Conservation (phyloP, 129 eudicot species). For the Solidago caesia region DNA sequence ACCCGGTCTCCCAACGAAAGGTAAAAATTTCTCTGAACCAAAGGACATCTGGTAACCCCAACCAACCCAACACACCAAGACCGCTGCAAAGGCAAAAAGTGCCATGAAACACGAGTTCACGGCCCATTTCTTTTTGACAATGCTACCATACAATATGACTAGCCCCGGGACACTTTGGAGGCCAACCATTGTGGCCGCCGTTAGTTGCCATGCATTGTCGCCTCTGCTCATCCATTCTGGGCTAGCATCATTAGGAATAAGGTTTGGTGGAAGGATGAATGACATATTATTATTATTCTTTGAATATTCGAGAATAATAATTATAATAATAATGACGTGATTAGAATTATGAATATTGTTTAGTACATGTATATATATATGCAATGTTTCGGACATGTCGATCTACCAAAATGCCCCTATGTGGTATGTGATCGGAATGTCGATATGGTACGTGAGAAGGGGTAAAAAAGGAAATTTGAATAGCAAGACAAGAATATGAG, state of each 20-base stretch:
- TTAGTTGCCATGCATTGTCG: slow-evolving; percentile 78
- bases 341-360: slow-evolving; percentile 1
- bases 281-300: slow-evolving; percentile 24
- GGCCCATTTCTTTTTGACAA: slow-evolving; percentile 85
- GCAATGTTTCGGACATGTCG: neutral
- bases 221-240: slow-evolving; percentile 78
- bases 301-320: slow-evolving; percentile 20
- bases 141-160: slow-evolving; percentile 75
- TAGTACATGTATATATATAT: neutral
- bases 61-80: slow-evolving; percentile 70
- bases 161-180: slow-evolving; percentile 77
- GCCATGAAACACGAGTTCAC: slow-evolving; percentile 86
- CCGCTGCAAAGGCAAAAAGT: slow-evolving; percentile 71
- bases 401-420: slow-evolving; percentile 21
- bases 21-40: slow-evolving; percentile 39
- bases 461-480: slow-evolving; percentile 24
- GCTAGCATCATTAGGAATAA: slow-evolving; percentile 30
- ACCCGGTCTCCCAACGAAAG: slow-evolving; percentile 43
- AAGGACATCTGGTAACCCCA: slow-evolving; percentile 79
- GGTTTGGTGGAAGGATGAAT: slow-evolving; percentile 33
- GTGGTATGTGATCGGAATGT: neutral
- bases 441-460: neutral
- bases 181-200: slow-evolving; percentile 69
- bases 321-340: neutral
- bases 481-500: slow-evolving; percentile 25